Conservation (phyloP, 1,284 basidiomycete species). For the Leccinum huronense region DNA sequence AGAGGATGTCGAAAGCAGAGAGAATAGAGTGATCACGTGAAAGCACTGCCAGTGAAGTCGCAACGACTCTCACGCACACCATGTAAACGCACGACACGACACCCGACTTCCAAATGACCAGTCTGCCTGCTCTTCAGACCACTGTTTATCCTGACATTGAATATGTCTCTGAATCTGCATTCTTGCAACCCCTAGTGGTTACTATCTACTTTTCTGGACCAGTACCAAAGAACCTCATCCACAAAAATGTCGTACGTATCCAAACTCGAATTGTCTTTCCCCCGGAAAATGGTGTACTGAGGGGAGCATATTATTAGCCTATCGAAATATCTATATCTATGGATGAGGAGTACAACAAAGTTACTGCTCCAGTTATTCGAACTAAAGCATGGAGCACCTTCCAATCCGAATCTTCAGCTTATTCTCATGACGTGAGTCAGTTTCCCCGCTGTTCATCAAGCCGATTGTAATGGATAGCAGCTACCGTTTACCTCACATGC, state of each 20-base stretch:
- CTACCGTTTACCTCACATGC: background rate
- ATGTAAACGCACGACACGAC: background rate
- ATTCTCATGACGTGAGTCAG: background rate
- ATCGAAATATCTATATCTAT: background rate
- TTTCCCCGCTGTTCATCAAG: background rate
- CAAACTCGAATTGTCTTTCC: background rate
- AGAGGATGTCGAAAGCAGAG: background rate
- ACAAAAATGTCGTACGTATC: background rate
- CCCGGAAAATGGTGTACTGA: background rate
- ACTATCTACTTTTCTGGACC: constrained; percentile 1
- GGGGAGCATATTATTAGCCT: background rate
- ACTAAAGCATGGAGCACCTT: background rate
- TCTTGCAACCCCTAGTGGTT: background rate
- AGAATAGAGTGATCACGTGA: background rate
- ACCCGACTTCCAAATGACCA: background rate
- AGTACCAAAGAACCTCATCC: background rate
- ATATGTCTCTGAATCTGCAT: background rate
- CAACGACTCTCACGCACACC: background rate
- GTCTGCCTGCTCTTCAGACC: background rate
- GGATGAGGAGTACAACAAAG: background rate
- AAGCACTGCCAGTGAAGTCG: background rate
- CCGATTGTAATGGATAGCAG: background rate
- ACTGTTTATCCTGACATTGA: background rate
- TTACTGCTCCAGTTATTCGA: background rate
- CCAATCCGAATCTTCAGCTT: constrained; percentile 1